These are phyloP conservation scores for Tetrahymena borealis DNA, from an alignment of 73 alveolate species.

Conservation along the genomic window DNA sequence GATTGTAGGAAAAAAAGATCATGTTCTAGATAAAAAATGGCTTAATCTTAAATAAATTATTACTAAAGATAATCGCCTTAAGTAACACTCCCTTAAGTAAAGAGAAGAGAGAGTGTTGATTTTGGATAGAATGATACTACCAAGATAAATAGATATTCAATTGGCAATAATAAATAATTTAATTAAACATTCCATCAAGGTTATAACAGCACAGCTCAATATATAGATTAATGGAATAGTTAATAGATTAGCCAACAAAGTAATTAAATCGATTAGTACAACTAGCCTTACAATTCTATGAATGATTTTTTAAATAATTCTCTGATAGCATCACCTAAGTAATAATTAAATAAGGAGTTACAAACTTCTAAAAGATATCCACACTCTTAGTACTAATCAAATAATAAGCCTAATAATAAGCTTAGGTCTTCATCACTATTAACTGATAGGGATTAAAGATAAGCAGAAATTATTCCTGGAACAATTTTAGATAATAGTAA, in stretches of 20 bases:
- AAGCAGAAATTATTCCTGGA: not conserved
- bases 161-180: not conserved
- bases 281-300: not conserved
- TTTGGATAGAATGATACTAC: not conserved
- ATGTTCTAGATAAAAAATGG: not conserved
- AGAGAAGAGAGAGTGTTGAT: not conserved
- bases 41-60: not conserved
- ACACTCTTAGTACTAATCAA: not conserved
- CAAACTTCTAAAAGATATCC: not conserved
- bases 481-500: not conserved
- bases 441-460: not conserved
- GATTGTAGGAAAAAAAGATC: not conserved
- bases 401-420: not conserved
- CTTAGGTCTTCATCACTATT: not conserved
- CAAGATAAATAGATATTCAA: not conserved
- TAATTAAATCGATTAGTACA: not conserved
- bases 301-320: not conserved
- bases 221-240: not conserved
- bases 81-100: not conserved
- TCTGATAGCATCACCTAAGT: not conserved
- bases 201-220: not conserved
- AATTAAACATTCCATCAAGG: not conserved
- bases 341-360: not conserved
- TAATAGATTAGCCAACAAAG: not conserved
- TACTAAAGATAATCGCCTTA: not conserved